These are phyloP conservation scores for Vitis vinifera DNA, from an alignment of 164 flowering plant species.

Conservation along the genomic window DNA sequence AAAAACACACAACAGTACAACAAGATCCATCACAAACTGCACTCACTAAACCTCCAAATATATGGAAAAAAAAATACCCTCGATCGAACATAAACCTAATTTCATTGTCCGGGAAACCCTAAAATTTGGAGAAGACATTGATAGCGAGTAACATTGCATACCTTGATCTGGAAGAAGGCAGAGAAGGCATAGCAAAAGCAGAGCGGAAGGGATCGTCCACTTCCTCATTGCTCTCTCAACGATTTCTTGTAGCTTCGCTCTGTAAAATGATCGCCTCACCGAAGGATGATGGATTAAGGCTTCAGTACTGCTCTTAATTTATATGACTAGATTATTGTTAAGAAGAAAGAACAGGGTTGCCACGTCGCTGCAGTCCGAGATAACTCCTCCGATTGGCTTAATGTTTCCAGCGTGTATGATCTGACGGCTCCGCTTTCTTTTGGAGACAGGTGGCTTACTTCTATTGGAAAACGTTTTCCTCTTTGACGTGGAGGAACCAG, in stretches of 20 bases:
- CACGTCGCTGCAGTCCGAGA: too few relatives aligned
- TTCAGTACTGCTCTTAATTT: background rate
- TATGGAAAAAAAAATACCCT: too few relatives aligned
- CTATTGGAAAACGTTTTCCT: slow-evolving; percentile 15
- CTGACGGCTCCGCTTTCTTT: slow-evolving; percentile 18
- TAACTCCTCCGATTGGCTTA: background rate
- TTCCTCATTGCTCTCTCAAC: slow-evolving; percentile 53
- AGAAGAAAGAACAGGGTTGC: too few relatives aligned
- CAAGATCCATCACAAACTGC: background rate
- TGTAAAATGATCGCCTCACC: background rate
- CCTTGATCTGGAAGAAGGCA: slow-evolving; percentile 86
- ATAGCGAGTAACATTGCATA: slow-evolving; percentile 9
- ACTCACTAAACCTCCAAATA: background rate
- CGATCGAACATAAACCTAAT: background rate
- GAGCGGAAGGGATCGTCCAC: slow-evolving; percentile 77
- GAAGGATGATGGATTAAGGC: background rate
- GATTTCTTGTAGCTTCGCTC: slow-evolving; percentile 23
- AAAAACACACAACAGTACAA: too few relatives aligned
- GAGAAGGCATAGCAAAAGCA: slow-evolving; percentile 69
- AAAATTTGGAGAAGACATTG: background rate
- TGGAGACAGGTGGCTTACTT: slow-evolving; percentile 24
- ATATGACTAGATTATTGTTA: too few relatives aligned
- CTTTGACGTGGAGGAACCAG: slow-evolving; percentile 46
- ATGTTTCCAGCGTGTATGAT: slow-evolving; percentile 46
- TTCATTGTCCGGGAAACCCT: background rate